These are phyloP conservation scores for Starmerella kuoi DNA, from an alignment of 805 yeast genomes.

Conservation along the genomic window DNA sequence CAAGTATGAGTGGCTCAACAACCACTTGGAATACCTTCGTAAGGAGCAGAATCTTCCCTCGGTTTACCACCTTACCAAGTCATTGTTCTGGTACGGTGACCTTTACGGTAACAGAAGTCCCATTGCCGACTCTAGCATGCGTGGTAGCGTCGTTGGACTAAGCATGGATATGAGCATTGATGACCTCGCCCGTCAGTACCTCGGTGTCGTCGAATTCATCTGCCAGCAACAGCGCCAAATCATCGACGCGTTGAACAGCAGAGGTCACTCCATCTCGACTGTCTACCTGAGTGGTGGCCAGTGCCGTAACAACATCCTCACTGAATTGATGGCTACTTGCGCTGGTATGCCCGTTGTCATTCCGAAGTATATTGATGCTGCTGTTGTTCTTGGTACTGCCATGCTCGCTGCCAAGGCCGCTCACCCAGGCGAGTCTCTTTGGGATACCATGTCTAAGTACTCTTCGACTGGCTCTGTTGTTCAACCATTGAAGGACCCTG, in stretches of 20 bases:
- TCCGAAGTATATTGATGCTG: constrained; percentile 91
- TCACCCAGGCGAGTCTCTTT: constrained; percentile 39
- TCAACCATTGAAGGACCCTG: constrained; percentile 59
- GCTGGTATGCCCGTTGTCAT: constrained; percentile 84
- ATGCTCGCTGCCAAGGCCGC: constrained; percentile 91
- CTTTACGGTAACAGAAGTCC: constrained; percentile 95
- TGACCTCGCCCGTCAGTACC: constrained; percentile 70
- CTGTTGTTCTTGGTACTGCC: constrained; percentile 94
- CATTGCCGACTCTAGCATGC: constrained; percentile 90
- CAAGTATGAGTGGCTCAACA: constrained; percentile 72
- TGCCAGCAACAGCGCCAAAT: constrained; percentile 97
- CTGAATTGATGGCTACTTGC: constrained; percentile 83
- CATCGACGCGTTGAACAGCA: constrained; percentile 64
- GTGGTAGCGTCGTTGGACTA: constrained; percentile 83
- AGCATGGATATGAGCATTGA: constrained; percentile 81
- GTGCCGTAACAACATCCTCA: constrained; percentile 79
- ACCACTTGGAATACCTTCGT: constrained; percentile 55
- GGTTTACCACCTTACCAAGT: constrained; percentile 68
- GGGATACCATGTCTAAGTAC: constrained; percentile 77
- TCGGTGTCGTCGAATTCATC: constrained; percentile 93
- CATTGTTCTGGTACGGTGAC: constrained; percentile 89
- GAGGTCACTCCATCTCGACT: constrained; percentile 66
- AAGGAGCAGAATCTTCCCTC: constrained; percentile 48
- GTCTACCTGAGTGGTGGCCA: constrained; percentile 95
- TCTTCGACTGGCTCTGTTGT: constrained; percentile 77